Evolutionary conservation across 1,284 basidiomycete species (phyloP).

Genomic region (Apiotrichum montevideense): DNA sequence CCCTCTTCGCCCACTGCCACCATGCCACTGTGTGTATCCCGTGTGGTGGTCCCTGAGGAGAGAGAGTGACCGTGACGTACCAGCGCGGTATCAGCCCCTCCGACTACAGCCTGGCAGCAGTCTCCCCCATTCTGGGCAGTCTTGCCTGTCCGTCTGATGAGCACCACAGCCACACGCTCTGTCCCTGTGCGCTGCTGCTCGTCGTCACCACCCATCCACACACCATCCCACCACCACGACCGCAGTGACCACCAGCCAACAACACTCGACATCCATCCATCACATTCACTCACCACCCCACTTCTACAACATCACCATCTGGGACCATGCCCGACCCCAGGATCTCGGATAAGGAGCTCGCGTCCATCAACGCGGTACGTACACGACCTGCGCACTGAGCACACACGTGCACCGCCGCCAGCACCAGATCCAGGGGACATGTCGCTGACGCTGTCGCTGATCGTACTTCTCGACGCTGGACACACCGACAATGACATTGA

Average conservation of each 20-base stretch:
- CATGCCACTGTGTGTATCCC: no score
- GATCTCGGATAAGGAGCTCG: constrained; percentile 49
- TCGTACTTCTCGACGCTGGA: no score
- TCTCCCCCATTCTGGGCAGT: no score
- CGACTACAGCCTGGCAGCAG: no score
- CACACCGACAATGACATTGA: no score
- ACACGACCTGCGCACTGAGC: constrained; percentile 3
- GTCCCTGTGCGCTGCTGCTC: background rate
- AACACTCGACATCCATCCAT: no score
- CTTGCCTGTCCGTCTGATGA: no score
- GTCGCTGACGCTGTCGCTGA: background rate
- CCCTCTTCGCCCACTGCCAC: no score
- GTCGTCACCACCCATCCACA: background rate
- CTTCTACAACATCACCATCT: background rate
- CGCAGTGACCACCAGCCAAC: background rate
- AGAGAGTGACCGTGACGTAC: no score
- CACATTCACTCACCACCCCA: background rate
- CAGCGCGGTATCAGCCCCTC: no score
- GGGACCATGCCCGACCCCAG: constrained; percentile 28
- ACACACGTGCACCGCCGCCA: background rate
- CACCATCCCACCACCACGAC: background rate
- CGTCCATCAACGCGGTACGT: constrained; percentile 46
- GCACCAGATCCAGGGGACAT: no score
- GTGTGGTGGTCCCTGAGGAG: no score
- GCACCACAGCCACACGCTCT: background rate